These are phyloP conservation scores for Citrullus amarus DNA, from an alignment of 306 rosid genomes.

Conservation along the genomic window DNA sequence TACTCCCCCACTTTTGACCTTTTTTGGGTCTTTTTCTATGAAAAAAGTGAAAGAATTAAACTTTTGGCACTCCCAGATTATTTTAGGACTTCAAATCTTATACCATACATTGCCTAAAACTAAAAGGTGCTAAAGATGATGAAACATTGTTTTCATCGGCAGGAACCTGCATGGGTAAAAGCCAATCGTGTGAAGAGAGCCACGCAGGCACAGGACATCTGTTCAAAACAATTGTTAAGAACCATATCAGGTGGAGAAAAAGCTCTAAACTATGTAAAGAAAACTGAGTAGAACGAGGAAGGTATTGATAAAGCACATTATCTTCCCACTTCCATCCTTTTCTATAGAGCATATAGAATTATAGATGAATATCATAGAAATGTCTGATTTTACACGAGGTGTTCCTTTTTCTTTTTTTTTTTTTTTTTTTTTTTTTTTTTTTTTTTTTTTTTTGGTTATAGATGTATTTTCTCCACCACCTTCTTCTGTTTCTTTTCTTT, in stretches of 20 bases:
- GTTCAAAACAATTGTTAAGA: constrained; percentile 67
- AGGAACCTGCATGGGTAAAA: constrained; percentile 99
- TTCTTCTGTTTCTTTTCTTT: not conserved
- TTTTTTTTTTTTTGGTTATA: not conserved
- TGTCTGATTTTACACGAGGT: not conserved
- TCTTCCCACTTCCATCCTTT: not conserved
- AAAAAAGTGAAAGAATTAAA: not conserved
- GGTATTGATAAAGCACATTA: not conserved
- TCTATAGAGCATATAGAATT: constrained; percentile 6
- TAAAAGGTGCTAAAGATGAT: not conserved
- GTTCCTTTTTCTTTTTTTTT: not conserved
- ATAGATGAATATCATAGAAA: not conserved
- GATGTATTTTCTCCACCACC: not conserved
- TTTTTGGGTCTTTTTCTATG: not conserved
- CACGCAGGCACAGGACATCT: constrained; percentile 59
- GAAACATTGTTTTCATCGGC: constrained; percentile 7
- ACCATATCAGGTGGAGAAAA: constrained; percentile 47
- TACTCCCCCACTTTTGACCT: not conserved
- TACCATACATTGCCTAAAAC: constrained; percentile 2
- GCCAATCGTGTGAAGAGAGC: constrained; percentile 63
- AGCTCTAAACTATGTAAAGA: constrained; percentile 16
- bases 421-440: not conserved
- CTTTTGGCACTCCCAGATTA: not conserved
- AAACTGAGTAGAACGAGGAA: constrained; percentile 15
- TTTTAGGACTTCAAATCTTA: not conserved